Evolutionary conservation across 1,139 yeast species (phyloP).

Genomic region (Suhomyces panamericanus): DNA sequence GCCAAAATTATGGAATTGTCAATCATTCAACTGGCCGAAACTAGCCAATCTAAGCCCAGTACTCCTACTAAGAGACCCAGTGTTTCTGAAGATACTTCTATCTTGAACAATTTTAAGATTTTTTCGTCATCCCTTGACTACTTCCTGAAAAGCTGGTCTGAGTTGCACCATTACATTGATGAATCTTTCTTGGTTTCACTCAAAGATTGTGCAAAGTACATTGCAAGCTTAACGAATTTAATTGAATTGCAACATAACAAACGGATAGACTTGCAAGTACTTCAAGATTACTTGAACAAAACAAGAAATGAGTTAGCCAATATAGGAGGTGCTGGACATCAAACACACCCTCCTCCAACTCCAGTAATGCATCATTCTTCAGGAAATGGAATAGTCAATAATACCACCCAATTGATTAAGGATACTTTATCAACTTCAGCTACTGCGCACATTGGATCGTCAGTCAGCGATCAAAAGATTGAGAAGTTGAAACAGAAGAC

Average conservation of each 20-base stretch:
- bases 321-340: slow-evolving; percentile 50
- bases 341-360: slow-evolving; percentile 32
- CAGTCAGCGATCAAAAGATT: slow-evolving; percentile 38
- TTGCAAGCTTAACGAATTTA: slow-evolving; percentile 69
- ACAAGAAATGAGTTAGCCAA: slow-evolving; percentile 66
- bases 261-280: slow-evolving; percentile 84
- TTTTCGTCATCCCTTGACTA: slow-evolving; percentile 53
- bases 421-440: slow-evolving; percentile 50
- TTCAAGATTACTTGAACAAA: slow-evolving; percentile 73
- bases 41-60: slow-evolving; percentile 8
- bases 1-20: slow-evolving; percentile 70
- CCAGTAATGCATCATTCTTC: slow-evolving; percentile 28
- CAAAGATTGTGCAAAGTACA: slow-evolving; percentile 85
- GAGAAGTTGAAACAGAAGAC: slow-evolving; percentile 35
- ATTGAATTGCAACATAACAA: slow-evolving; percentile 88
- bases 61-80: slow-evolving; percentile 12
- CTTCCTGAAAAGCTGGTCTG: slow-evolving; percentile 43
- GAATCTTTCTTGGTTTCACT: slow-evolving; percentile 79
- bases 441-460: slow-evolving; percentile 42
- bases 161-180: slow-evolving; percentile 62
- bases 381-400: slow-evolving; percentile 41
- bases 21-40: slow-evolving; percentile 39
- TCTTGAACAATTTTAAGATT: slow-evolving; percentile 36
- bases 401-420: slow-evolving; percentile 46
- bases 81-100: slow-evolving; percentile 16